phyloP scores from a whole-genome alignment of 2,329 filamentous ascomycete species.

The Amauroascus niger region DNA sequence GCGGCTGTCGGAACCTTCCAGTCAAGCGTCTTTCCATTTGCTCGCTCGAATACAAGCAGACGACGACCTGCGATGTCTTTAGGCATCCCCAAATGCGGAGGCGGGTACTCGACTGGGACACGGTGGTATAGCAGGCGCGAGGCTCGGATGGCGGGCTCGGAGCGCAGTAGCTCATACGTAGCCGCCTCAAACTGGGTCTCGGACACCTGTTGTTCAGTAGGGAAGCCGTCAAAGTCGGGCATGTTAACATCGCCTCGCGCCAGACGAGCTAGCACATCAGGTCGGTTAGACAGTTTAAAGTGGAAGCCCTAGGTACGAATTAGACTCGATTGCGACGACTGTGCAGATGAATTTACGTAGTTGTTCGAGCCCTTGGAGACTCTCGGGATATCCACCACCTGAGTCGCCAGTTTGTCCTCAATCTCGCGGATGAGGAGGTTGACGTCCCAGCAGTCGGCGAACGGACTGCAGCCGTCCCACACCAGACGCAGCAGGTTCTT shows the following conservation, averaged over 20 bases:
- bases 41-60: neutral
- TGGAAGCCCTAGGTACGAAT: neutral
- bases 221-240: neutral
- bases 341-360: too few species aligned
- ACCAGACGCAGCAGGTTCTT: neutral
- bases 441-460: neutral
- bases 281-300: neutral
- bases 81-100: neutral
- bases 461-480: neutral
- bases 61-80: neutral
- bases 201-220: neutral
- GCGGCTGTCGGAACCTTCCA: too few species aligned
- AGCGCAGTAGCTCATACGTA: neutral
- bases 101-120: neutral
- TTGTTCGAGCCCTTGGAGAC: neutral
- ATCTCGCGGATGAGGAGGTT: neutral
- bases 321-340: neutral
- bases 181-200: neutral
- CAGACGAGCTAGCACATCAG: neutral
- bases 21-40: neutral
- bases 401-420: neutral
- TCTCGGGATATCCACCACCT: neutral
- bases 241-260: neutral
- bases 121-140: neutral
- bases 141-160: neutral